Percentiles rank a stretch among this genome's conserved stretches.
phyloP scores from a whole-genome alignment of 108 stramenopile genomes.

The Cyclotella atomus region DNA sequence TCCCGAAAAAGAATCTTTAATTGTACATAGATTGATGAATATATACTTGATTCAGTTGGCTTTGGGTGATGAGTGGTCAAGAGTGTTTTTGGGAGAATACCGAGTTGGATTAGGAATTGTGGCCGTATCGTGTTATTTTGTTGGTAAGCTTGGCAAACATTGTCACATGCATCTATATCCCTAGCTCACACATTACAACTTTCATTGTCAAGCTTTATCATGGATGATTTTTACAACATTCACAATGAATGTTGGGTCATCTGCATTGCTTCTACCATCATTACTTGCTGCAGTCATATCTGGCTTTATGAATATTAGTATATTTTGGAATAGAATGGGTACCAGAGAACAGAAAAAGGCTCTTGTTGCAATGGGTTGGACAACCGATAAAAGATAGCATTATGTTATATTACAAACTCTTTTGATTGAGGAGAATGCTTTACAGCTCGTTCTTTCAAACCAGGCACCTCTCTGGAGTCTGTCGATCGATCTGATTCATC shows the following conservation, averaged over 20 bases:
- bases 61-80: constrained; percentile 80
- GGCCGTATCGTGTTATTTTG: constrained; percentile 45
- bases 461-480: background rate
- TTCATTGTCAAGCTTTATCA: constrained; percentile 24
- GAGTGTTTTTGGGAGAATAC: constrained; percentile 72
- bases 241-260: constrained; percentile 50
- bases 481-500: constrained; percentile 3
- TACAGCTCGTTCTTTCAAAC: background rate
- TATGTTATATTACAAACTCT: background rate
- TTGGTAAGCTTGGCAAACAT: constrained; percentile 27
- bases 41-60: constrained; percentile 59
- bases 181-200: constrained; percentile 10
- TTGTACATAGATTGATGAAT: constrained; percentile 57
- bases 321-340: constrained; percentile 59
- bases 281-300: constrained; percentile 64
- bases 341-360: constrained; percentile 42
- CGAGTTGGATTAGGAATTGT: constrained; percentile 72
- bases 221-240: constrained; percentile 53
- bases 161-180: background rate
- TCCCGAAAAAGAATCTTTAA: constrained; percentile 26
- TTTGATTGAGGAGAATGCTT: background rate
- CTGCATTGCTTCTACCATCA: constrained; percentile 58
- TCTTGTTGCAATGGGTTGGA: constrained; percentile 44
- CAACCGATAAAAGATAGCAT: no score
- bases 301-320: constrained; percentile 64